phyloP scores from a whole-genome alignment of 306 rosid species.

The Vicia villosa region DNA sequence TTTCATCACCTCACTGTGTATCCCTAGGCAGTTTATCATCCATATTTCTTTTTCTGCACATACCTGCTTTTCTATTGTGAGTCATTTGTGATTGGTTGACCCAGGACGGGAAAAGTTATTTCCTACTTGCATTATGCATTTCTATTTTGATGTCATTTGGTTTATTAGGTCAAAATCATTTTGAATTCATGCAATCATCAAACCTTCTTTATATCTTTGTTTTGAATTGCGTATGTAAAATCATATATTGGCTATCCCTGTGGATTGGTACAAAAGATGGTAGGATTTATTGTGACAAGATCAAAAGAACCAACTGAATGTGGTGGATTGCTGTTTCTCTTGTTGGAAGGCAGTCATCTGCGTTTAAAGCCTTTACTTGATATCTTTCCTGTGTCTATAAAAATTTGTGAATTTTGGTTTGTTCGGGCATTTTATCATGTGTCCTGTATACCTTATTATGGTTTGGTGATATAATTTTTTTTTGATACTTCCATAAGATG shows the following conservation, averaged over 20 bases:
- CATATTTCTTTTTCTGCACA: constrained; percentile 34
- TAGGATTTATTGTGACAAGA: constrained; percentile 40
- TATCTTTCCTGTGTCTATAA: constrained; percentile 30
- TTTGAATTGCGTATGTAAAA: constrained; percentile 47
- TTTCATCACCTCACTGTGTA: constrained; percentile 28
- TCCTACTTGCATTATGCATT: constrained; percentile 56
- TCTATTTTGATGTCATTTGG: constrained; percentile 37
- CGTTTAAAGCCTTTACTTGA: constrained; percentile 37
- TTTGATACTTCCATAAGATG: constrained; percentile 9
- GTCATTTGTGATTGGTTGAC: constrained; percentile 43
- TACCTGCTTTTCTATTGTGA: constrained; percentile 37
- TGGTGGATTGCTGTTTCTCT: constrained; percentile 41
- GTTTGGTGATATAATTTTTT: constrained; percentile 34
- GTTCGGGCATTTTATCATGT: constrained; percentile 27
- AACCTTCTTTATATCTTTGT: constrained; percentile 32
- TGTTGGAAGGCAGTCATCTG: constrained; percentile 36
- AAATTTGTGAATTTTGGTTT: constrained; percentile 39
- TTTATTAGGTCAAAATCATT: constrained; percentile 46
- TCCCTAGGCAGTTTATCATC: constrained; percentile 38
- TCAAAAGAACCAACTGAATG: constrained; percentile 35
- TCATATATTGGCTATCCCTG: constrained; percentile 41
- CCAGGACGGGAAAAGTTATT: constrained; percentile 41
- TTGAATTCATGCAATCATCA: constrained; percentile 60
- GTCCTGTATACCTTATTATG: constrained; percentile 29
- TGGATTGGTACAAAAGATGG: constrained; percentile 40